Conservation (phyloP, 352 stramenopile genomes). For the Pythium dissimile region DNA sequence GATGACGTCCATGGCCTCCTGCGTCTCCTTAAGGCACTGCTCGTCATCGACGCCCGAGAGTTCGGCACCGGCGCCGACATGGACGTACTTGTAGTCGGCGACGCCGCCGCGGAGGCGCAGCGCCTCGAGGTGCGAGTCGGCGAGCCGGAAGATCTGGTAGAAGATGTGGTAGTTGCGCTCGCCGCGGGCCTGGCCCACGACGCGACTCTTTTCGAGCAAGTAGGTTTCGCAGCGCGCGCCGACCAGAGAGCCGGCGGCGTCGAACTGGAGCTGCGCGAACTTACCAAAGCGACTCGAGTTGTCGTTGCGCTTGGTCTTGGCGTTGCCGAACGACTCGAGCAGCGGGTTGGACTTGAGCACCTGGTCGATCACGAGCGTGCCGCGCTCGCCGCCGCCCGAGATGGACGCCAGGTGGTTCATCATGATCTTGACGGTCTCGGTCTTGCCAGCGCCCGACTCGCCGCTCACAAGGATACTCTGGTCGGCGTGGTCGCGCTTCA, state of each 20-base stretch:
- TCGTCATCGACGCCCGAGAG: slow-evolving; percentile 66
- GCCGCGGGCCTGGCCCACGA: slow-evolving; percentile 85
- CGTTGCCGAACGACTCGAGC: slow-evolving; percentile 76
- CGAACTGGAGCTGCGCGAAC: slow-evolving; percentile 79
- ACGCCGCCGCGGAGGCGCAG: slow-evolving; percentile 60
- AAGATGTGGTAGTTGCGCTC: slow-evolving; percentile 99
- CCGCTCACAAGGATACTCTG: slow-evolving; percentile 45
- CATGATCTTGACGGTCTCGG: slow-evolving; percentile 85
- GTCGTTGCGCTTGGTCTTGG: slow-evolving; percentile 83
- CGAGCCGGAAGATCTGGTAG: slow-evolving; percentile 91
- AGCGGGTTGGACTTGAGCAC: slow-evolving; percentile 76
- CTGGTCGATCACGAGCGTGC: slow-evolving; percentile 75
- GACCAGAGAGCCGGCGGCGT: slow-evolving; percentile 52
- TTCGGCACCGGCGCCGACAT: slow-evolving; percentile 44
- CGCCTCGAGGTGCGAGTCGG: slow-evolving; percentile 36
- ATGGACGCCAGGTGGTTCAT: slow-evolving; percentile 82
- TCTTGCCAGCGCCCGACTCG: slow-evolving; percentile 16
- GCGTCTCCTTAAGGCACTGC: slow-evolving; percentile 77
- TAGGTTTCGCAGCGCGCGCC: slow-evolving; percentile 88
- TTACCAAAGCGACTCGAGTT: slow-evolving; percentile 82
- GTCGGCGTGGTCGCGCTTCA: slow-evolving; percentile 72
- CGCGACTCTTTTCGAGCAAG: slow-evolving; percentile 95
- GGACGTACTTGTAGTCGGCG: slow-evolving; percentile 78
- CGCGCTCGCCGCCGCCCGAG: slow-evolving; percentile 58
- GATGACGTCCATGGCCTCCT: slow-evolving; percentile 88